Conservation (phyloP, 192 early-diverging fungal genomes). For the Irineochytrium annulatum region DNA sequence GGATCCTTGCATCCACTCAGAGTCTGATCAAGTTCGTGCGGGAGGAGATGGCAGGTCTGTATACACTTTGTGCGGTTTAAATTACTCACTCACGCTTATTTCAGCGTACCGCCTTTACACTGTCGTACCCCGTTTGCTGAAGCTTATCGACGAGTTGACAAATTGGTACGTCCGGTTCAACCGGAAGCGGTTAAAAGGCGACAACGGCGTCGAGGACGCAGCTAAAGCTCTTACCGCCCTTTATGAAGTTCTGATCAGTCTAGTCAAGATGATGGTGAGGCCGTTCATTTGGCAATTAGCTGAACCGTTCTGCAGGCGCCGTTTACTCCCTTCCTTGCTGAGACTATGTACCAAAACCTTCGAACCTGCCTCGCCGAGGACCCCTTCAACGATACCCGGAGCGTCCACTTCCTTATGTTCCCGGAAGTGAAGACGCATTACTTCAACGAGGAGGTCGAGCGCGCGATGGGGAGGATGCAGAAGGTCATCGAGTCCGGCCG, state of each 20-base stretch:
- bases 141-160: constrained; percentile 88
- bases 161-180: constrained; percentile 99
- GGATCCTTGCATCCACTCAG: constrained; percentile 95
- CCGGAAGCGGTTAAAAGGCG: constrained; percentile 94
- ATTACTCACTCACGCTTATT: background rate
- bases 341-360: constrained; percentile 96
- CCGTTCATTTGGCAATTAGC: constrained; percentile 9
- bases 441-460: constrained; percentile 94
- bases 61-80: background rate
- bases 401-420: constrained; percentile 93
- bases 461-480: constrained; percentile 92
- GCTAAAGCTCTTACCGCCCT: constrained; percentile 85
- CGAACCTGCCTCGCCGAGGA: constrained; percentile 65
- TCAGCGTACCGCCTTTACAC: constrained; percentile 93
- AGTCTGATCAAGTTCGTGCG: constrained; percentile 88
- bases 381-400: constrained; percentile 63
- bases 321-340: constrained; percentile 95
- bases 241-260: constrained; percentile 90
- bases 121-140: constrained; percentile 87
- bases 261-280: constrained; percentile 80
- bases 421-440: constrained; percentile 90
- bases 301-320: constrained; percentile 53
- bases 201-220: constrained; percentile 83
- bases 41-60: constrained; percentile 75
- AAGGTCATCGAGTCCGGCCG: constrained; percentile 94